Evolutionary conservation across 192 early-diverging fungal species (phyloP).

Genomic region (Linnemannia exigua): DNA sequence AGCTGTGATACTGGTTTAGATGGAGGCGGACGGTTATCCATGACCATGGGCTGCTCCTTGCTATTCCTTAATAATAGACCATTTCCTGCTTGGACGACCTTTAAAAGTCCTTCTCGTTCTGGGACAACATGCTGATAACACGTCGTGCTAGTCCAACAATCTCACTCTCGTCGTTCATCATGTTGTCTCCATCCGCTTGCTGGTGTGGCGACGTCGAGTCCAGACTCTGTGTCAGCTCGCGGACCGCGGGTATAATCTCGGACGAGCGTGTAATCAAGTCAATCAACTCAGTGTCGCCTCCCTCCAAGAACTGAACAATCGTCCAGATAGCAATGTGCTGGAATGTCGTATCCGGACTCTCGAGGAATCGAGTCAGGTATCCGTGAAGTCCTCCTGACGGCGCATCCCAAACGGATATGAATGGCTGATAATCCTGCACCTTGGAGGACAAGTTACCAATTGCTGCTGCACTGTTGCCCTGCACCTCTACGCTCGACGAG

Average conservation of each 20-base stretch:
- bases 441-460: constrained; percentile 80
- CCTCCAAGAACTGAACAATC: constrained; percentile 83
- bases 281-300: constrained; percentile 37
- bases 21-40: no score
- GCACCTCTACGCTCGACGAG: constrained; percentile 73
- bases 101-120: background rate
- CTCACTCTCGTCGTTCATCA: constrained; percentile 46
- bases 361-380: constrained; percentile 78
- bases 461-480: constrained; percentile 83
- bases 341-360: constrained; percentile 75
- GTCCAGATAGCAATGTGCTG: constrained; percentile 91
- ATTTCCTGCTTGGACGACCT: no score
- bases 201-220: constrained; percentile 30
- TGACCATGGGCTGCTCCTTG: background rate
- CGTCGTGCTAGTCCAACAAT: constrained; percentile 54
- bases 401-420: constrained; percentile 76
- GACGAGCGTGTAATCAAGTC: constrained; percentile 41
- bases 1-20: background rate
- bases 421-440: constrained; percentile 74
- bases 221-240: constrained; percentile 34
- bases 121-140: constrained; percentile 41
- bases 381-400: constrained; percentile 77
- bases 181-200: constrained; percentile 23
- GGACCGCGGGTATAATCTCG: constrained; percentile 55
- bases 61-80: background rate